A percentile compares a stretch with the other conserved stretches of the same genome.
Evolutionary conservation across 805 yeast species (phyloP).

Genomic region (Saccharomyces jurei): DNA sequence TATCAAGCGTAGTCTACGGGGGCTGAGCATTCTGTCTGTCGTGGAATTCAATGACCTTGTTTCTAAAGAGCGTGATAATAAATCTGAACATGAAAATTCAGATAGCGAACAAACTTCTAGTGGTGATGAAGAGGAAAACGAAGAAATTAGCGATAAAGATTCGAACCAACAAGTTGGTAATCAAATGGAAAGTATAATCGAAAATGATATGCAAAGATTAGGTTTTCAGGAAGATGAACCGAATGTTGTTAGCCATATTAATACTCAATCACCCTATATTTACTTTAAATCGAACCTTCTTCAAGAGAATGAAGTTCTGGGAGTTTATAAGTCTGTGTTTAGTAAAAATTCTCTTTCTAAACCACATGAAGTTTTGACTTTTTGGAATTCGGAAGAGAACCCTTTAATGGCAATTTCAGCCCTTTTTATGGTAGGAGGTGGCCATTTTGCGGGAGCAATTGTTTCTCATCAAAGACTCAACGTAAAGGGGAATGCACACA

Average conservation of each 20-base stretch:
- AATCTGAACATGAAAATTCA: constrained; percentile 38
- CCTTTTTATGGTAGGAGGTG: constrained; percentile 90
- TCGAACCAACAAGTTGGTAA: constrained; percentile 1
- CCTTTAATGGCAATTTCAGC: constrained; percentile 47
- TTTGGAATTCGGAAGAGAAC: constrained; percentile 29
- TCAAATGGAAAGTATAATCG: constrained; percentile 22
- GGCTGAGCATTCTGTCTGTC: constrained; percentile 41
- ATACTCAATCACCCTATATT: constrained; percentile 65
- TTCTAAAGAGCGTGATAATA: constrained; percentile 47
- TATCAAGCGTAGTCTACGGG: constrained; percentile 42
- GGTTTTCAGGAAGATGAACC: constrained; percentile 23
- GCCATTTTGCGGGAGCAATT: constrained; percentile 95
- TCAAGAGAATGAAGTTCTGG: constrained; percentile 44
- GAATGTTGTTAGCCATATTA: constrained; percentile 42
- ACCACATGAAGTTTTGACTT: constrained; percentile 44
- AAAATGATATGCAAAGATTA: constrained; percentile 15
- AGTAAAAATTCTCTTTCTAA: constrained; percentile 33
- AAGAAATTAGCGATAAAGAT: constrained; percentile 19
- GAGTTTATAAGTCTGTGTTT: constrained; percentile 60
- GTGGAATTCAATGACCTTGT: constrained; percentile 48
- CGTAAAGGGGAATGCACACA: constrained; percentile 48
- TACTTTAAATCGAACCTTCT: constrained; percentile 45
- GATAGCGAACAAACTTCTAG: constrained; percentile 24
- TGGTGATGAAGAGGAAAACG: constrained; percentile 16
- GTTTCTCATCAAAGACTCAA: constrained; percentile 59